These are phyloP conservation scores for Pseudoscleropodium purum DNA, from an alignment of 225 moss, liverwort and hornwort species.

Conservation along the genomic window DNA sequence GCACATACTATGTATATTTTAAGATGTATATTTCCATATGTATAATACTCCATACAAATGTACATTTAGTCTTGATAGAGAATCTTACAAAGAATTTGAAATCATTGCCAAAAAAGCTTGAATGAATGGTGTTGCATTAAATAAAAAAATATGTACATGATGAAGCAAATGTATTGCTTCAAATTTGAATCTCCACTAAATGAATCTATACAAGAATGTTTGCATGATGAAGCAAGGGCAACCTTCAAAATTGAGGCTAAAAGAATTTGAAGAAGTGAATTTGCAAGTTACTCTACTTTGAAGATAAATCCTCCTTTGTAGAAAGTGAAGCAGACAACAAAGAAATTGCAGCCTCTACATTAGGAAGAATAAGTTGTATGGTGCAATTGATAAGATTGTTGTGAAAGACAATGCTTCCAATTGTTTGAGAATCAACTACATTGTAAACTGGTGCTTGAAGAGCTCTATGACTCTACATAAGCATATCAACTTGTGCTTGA, in stretches of 20 bases:
- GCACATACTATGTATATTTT: too few relatives aligned
- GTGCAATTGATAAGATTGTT: neutral
- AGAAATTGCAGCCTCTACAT: neutral
- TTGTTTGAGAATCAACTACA: rapidly evolving
- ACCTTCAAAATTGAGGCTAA: too few relatives aligned
- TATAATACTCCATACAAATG: too few relatives aligned
- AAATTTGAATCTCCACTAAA: too few relatives aligned
- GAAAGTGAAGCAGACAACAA: neutral
- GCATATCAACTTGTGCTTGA: too few relatives aligned
- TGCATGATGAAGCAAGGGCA: neutral
- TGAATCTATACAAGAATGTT: neutral
- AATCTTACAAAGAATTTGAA: too few relatives aligned
- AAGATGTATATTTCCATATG: too few relatives aligned
- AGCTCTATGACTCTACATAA: neutral
- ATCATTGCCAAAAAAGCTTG: too few relatives aligned
- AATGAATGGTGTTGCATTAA: neutral
- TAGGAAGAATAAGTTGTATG: neutral
- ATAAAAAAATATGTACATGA: neutral
- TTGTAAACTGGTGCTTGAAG: neutral
- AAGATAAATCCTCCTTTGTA: neutral
- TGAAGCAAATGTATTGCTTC: neutral
- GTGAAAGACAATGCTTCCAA: neutral
- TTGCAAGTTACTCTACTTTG: neutral
- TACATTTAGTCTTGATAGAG: too few relatives aligned
- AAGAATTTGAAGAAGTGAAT: too few relatives aligned